phyloP scores from a whole-genome alignment of 768 basidiomycete genomes.

The Panaeolus papilionaceus region DNA sequence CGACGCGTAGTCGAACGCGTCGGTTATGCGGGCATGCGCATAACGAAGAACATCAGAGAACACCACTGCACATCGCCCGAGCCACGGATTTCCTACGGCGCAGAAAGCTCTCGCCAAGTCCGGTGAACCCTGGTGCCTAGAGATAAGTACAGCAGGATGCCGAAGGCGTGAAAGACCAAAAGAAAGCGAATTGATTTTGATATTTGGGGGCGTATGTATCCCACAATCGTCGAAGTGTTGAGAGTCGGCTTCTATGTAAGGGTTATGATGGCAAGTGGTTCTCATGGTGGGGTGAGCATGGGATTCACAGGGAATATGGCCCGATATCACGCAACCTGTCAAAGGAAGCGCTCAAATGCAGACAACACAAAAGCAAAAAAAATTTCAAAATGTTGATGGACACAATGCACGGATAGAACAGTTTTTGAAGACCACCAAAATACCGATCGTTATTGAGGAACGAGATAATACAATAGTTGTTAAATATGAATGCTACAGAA shows the following conservation, averaged over 20 bases:
- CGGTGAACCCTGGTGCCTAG: neutral
- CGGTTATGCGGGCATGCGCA: neutral
- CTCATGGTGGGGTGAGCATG: neutral
- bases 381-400: neutral
- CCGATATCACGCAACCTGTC: constrained; percentile 2
- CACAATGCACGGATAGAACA: too few relatives aligned
- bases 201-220: neutral
- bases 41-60: neutral
- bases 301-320: neutral
- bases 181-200: constrained; percentile 1
- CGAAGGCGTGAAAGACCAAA: neutral
- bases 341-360: neutral
- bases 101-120: neutral
- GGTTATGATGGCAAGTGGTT: neutral
- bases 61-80: too few relatives aligned
- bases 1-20: neutral
- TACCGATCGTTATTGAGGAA: constrained; percentile 1
- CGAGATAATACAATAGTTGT: constrained; percentile 2
- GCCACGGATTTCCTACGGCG: too few relatives aligned
- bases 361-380: neutral
- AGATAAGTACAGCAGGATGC: neutral
- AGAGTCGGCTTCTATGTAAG: neutral
- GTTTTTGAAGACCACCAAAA: neutral
- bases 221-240: neutral
- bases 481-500: constrained; percentile 5